phyloP scores from a whole-genome alignment of 2,329 filamentous ascomycete species.

The Talaromyces sp. region DNA sequence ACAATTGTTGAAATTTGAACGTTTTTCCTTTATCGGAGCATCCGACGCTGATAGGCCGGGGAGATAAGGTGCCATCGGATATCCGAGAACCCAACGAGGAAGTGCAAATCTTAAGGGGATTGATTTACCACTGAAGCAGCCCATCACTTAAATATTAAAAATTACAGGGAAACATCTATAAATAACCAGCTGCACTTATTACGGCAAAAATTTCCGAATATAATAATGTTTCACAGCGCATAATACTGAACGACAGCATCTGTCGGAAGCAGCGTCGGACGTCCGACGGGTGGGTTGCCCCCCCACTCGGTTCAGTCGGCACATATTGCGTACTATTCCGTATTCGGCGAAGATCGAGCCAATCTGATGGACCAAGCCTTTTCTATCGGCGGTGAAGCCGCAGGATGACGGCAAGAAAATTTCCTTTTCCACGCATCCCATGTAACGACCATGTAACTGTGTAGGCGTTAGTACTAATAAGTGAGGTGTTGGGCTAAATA shows the following conservation, averaged over 20 bases:
- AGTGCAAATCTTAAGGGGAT: background rate
- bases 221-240: background rate
- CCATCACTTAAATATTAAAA: background rate
- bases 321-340: background rate
- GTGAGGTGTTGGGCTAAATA: background rate
- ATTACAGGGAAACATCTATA: too few relatives aligned
- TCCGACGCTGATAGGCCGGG: background rate
- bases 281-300: background rate
- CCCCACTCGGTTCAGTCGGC: conserved; percentile 1
- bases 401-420: background rate
- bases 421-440: background rate
- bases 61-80: conserved; percentile 7
- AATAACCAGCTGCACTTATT: background rate
- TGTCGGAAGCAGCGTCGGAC: background rate
- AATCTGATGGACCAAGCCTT: background rate
- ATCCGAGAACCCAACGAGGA: conserved; percentile 2
- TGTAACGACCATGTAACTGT: background rate
- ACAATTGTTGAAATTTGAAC: background rate
- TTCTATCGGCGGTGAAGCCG: background rate
- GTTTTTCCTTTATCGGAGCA: background rate
- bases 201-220: background rate
- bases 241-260: background rate
- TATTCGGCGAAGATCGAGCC: background rate
- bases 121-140: background rate
- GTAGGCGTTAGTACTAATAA: background rate